Percentiles rank a stretch among this genome's conserved stretches.
Evolutionary conservation across 139 green algal species (phyloP).

Genomic region (Yamagishiella unicocca): DNA sequence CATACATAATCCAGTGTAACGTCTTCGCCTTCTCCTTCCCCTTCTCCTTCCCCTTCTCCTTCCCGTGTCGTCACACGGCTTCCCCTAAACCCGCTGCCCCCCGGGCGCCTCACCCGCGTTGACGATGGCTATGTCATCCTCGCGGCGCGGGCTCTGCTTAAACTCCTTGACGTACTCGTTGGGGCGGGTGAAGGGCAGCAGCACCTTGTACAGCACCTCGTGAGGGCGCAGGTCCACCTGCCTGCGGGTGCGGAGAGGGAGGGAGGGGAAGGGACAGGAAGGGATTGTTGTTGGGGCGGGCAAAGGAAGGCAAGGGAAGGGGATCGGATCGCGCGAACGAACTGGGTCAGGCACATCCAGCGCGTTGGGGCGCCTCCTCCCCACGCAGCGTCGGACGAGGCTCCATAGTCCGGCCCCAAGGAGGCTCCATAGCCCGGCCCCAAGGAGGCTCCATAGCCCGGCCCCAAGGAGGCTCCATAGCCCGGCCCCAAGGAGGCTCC

Average conservation of each 20-base stretch:
- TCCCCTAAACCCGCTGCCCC: no score
- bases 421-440: no score
- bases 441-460: no score
- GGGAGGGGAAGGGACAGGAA: neutral
- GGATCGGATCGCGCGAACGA: neutral
- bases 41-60: no score
- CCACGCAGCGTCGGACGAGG: neutral
- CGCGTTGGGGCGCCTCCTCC: neutral
- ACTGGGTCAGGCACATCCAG: neutral
- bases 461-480: no score
- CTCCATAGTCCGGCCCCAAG: no score
- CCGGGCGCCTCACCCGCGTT: slow-evolving; percentile 89
- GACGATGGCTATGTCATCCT: slow-evolving; percentile 99
- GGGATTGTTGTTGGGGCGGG: no score
- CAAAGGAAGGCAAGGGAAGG: neutral
- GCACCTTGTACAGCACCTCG: slow-evolving; percentile 87
- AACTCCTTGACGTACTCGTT: slow-evolving; percentile 95
- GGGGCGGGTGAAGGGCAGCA: slow-evolving; percentile 78
- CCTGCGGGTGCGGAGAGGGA: slow-evolving; percentile 43
- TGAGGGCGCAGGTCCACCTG: slow-evolving; percentile 81
- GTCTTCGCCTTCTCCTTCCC: no score
- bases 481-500: no score
- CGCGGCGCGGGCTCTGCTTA: slow-evolving; percentile 94
- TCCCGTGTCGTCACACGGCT: no score
- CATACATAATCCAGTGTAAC: no score